Evolutionary conservation across 192 early-diverging fungal genomes (phyloP), one percentile per base, ranked within the genome.

Genomic region (Dissophora ornata): DNA sequence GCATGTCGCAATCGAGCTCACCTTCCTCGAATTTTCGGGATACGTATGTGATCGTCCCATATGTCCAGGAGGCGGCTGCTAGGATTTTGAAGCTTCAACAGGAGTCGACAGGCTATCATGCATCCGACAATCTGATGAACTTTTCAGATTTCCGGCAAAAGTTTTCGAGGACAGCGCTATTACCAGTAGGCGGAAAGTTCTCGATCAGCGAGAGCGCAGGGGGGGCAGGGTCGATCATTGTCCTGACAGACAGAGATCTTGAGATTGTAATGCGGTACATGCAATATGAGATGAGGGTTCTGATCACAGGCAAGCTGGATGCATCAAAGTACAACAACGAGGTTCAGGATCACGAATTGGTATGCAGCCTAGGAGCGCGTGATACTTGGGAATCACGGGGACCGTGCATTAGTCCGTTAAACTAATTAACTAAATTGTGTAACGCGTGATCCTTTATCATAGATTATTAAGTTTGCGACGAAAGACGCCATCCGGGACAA

Each of bases 401-500:
- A 16, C 34, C 40, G 38, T 57, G 55, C 40, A 55, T 38, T 0
- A 15, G 2, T 8, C 46, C 13, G 9, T 47, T 47, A 47, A 21
- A n/a, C n/a, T n/a, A n/a, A n/a, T n/a, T n/a, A n/a, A n/a, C n/a
- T n/a, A n/a, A n/a, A n/a, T n/a, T n/a, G n/a, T n/a, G n/a, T n/a
- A n/a, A n/a, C n/a, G n/a, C n/a, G n/a, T n/a, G n/a, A n/a, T 21
- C 19, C 21, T 47, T n/a, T 47, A 8, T 47, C 45, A 45, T 40
- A 71, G 79, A 60, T 70, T 18, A 74, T 82, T 19, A 79, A 79
- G 19, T 74, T 82, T 46, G 59, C 65, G 13, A 58, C 61, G 12
- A 82, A 67, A 26, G 67, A 82, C 2, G 44, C 38, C 5, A 68
- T 62, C 30, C 49, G 52, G 38, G 51, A 59, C 36, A 67, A 53